Evolutionary conservation across 192 early-diverging fungal genomes (phyloP), one percentile per base, ranked within the genome.

Genomic region (Lobulomyces angularis): DNA sequence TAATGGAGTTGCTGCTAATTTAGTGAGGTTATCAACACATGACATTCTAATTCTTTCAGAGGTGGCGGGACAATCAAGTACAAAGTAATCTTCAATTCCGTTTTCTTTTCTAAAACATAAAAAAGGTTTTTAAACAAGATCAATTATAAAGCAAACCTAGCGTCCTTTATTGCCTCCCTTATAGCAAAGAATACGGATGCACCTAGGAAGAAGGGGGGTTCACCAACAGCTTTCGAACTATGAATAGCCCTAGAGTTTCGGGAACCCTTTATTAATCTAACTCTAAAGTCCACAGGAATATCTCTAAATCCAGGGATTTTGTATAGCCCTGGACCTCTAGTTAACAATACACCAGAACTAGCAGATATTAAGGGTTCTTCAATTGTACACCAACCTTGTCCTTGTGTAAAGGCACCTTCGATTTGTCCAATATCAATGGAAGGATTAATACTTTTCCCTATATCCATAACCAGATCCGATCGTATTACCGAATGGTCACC

Each of bases 341-440:
- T 88, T 45, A 85, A 67, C 23, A 86, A 39, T n/a, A 69, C 62
- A 21, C 88, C 88, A 30, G 61, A 74, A 9, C 18, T 37, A 2
- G 84, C 84, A 44, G 61, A 77, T 53, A 79, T 69, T 24, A 90
- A 56, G 31, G 77, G 79, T 53, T 90, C 85, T 43, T 90, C 88
- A 6, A 80, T 67, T 1, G 88, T 88, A 8, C 64, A 70, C 87
- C 83, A 87, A 7, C 88, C 88, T 56, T 78, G 65, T 25, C 85
- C 86, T 50, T 87, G 84, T 3, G 76, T 56, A 56, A 86, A 90
- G 5, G 83, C 86, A 12, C 86, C 86, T 46, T 90, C 86, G 50
- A 90, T 90, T 55, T 90, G 84, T 5, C 88, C 88, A 38, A 88
- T 67, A 56, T 90, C 88, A 31, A 90, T 71, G 9, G 85, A 81